Evolutionary conservation across 2,329 filamentous ascomycete genomes (phyloP).

Genomic region (Diaporthe velutina): DNA sequence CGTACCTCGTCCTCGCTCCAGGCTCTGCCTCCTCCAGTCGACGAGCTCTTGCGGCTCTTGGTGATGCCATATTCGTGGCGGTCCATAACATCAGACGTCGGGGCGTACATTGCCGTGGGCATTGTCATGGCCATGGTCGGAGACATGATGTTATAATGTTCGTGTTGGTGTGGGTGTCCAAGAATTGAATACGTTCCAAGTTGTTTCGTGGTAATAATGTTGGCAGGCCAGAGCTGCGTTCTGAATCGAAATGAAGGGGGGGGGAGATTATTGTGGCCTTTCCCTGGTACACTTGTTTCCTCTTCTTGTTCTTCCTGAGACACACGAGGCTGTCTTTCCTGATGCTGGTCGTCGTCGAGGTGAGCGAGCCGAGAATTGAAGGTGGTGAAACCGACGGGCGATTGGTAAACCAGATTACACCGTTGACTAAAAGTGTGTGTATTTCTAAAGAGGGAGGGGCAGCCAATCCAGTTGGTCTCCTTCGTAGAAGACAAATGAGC

Average conservation of each 20-base stretch:
- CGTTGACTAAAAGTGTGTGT: slow-evolving; percentile 49
- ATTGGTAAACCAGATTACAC: slow-evolving; percentile 52
- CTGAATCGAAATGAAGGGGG: slow-evolving; percentile 56
- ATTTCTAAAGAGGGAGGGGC: slow-evolving; percentile 65
- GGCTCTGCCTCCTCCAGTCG: slow-evolving; percentile 81
- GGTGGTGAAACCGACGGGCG: slow-evolving; percentile 41
- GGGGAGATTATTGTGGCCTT: slow-evolving; percentile 17
- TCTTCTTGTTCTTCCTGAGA: neutral
- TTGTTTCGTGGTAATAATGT: slow-evolving; percentile 42
- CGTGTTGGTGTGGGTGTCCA: slow-evolving; percentile 48
- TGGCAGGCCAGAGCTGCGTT: slow-evolving; percentile 58
- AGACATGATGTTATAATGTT: slow-evolving; percentile 57
- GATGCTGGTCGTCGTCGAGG: neutral
- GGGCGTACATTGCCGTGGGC: slow-evolving; percentile 60
- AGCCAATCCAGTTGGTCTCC: slow-evolving; percentile 68
- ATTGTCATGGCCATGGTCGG: slow-evolving; percentile 62
- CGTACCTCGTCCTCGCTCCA: slow-evolving; percentile 90
- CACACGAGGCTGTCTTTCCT: neutral
- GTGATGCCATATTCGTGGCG: slow-evolving; percentile 71
- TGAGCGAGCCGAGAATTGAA: slow-evolving; percentile 29
- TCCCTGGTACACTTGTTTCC: neutral
- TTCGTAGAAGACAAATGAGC: slow-evolving; percentile 54
- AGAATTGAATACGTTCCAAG: slow-evolving; percentile 50
- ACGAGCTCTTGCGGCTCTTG: slow-evolving; percentile 76
- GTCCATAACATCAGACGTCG: slow-evolving; percentile 66